Evolutionary conservation across 352 stramenopile species (phyloP).

Genomic region (Phytophthora pisi): DNA sequence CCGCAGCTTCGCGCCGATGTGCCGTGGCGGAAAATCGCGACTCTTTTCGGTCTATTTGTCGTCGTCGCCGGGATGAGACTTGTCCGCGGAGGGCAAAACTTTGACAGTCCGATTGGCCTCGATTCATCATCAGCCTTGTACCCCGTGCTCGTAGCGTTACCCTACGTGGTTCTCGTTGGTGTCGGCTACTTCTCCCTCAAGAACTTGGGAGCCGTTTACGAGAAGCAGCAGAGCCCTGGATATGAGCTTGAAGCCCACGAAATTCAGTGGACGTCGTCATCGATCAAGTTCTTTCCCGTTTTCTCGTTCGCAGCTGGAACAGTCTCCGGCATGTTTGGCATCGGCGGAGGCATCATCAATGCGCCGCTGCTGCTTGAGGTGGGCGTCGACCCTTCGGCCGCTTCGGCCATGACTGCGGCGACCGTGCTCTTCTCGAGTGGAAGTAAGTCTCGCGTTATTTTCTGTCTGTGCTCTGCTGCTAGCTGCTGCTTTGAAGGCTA

Average conservation of each 20-base stretch:
- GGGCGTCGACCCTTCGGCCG: slow-evolving; percentile 81
- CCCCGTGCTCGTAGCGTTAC: slow-evolving; percentile 65
- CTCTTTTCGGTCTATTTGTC: slow-evolving; percentile 88
- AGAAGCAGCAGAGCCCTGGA: slow-evolving; percentile 53
- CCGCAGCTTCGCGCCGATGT: slow-evolving; percentile 45
- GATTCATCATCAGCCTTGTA: slow-evolving; percentile 79
- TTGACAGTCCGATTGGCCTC: slow-evolving; percentile 91
- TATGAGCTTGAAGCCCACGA: slow-evolving; percentile 57
- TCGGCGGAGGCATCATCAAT: slow-evolving; percentile 96
- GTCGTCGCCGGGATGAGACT: slow-evolving; percentile 93
- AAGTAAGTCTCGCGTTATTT: slow-evolving; percentile 41
- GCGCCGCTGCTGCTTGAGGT: slow-evolving; percentile 95
- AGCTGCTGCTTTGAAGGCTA: neutral
- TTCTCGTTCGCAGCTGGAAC: slow-evolving; percentile 91
- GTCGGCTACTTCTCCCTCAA: slow-evolving; percentile 71
- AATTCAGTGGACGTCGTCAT: slow-evolving; percentile 67
- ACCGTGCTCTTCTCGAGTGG: slow-evolving; percentile 74
- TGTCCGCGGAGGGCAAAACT: slow-evolving; percentile 90
- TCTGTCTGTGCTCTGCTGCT: neutral
- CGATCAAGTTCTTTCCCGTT: slow-evolving; percentile 86
- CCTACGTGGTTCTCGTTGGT: slow-evolving; percentile 77
- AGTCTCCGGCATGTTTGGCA: slow-evolving; percentile 95
- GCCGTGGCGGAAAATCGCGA: slow-evolving; percentile 78
- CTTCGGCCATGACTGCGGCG: slow-evolving; percentile 89
- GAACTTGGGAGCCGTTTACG: slow-evolving; percentile 54